These are phyloP conservation scores for Lophiostoma macrostomum DNA, from an alignment of 495 filamentous ascomycete genomes.

Conservation along the genomic window DNA sequence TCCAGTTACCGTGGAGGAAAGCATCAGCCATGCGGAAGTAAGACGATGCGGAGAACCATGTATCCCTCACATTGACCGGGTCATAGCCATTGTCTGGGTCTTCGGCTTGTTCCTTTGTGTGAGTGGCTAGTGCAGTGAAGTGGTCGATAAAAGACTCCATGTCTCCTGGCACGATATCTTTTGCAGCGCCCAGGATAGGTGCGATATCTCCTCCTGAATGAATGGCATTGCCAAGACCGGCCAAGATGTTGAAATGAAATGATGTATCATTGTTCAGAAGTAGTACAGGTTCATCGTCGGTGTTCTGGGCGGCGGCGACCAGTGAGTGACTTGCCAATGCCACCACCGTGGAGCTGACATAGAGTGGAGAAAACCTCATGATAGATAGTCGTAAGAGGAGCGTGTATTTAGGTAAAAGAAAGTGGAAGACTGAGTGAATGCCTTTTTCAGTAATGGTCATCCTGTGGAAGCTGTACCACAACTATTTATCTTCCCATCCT, in stretches of 20 bases:
- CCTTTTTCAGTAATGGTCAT: too few species aligned
- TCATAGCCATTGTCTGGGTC: slow-evolving; percentile 24
- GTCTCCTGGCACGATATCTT: slow-evolving; percentile 39
- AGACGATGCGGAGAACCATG: slow-evolving; percentile 40
- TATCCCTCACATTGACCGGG: slow-evolving; percentile 40
- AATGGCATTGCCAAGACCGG: background rate
- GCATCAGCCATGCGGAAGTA: slow-evolving; percentile 49
- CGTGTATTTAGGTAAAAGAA: too few species aligned
- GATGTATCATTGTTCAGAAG: background rate
- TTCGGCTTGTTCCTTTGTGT: slow-evolving; percentile 11
- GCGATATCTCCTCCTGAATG: slow-evolving; percentile 36
- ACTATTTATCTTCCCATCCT: background rate
- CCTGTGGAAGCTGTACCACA: slow-evolving; percentile 21
- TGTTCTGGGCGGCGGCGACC: too few species aligned
- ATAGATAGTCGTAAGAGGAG: too few species aligned
- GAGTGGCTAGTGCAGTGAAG: slow-evolving; percentile 39
- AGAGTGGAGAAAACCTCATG: too few species aligned
- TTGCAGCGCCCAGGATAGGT: slow-evolving; percentile 41
- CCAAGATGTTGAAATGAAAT: slow-evolving; percentile 2
- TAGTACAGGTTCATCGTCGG: background rate
- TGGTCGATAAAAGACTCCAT: slow-evolving; percentile 39
- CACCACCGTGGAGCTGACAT: too few species aligned
- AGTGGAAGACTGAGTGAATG: too few species aligned
- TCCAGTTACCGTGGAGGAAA: slow-evolving; percentile 45
- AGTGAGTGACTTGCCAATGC: too few species aligned